Base-by-base conservation (phyloP, 2,329 filamentous ascomycete species). In the Erysiphe pulchra region DNA sequence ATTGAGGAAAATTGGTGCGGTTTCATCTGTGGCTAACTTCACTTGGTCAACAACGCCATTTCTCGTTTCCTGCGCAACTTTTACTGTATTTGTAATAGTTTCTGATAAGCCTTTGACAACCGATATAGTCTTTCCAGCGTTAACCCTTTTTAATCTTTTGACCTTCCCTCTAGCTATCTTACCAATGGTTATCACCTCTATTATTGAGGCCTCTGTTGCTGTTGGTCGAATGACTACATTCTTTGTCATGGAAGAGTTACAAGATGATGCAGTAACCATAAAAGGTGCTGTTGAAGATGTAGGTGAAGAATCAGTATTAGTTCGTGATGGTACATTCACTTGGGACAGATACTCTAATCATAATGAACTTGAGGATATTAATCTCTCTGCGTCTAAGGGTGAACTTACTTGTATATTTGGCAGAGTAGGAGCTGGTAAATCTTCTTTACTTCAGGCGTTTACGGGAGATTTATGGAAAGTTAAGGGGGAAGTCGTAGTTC, bases 11-110 rank as follows among this genome's bases (percentile, higher is more conserved):
- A 98, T 98, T 54, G 90, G 90, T 49, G 87, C 86, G 18, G 82
- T 85, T 2, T 86, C 94, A 60, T 83, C 90, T 2, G 71, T 94
- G 58, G 85, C 90, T 50, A 98, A 93, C 57, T 98, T 98, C 56
- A 94, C 87, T 12, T 98, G 90, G 90, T 92, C 80, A 45, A 92
- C 85, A 0, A 94, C 90, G 1, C 92, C 90, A 2, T 98, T 98
- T 65, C 71, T 98, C 44, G 92, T 98, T 2, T 95, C 90, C 1
- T 98, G 90, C 65, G 84, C 82, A 10, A 98, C 90, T 0, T 98
- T 98, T 57, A 77, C 83, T 10, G 80, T 95, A 30, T 98, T 92
- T 54, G 90, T 95, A 32, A 68, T 92, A 52, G 92, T 83, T 0
- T 76, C 76, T 49, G 70, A 90, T 54, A 68, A 68, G 47, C 84